Evolutionary conservation across 257 asterid species (phyloP), one percentile per base, ranked within the genome.

Genomic region (Ophiorrhiza pumila): DNA sequence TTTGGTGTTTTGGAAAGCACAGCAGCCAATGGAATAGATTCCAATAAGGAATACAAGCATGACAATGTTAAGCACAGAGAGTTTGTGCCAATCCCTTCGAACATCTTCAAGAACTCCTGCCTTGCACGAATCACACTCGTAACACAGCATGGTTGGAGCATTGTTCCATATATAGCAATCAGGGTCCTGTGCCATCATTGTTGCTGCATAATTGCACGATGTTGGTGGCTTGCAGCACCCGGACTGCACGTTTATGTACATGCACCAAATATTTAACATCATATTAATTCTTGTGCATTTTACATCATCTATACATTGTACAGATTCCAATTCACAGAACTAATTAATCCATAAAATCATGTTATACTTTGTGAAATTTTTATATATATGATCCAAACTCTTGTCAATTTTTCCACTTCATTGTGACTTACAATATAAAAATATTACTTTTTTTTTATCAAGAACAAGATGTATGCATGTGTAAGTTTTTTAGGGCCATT

Each of bases 191-290:
- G 81, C 73, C 72, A 76, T 47, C 62, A 74, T 65, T 43, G 95
- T 70, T 27, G 80, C 76, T 12, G 77, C 92, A 76, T 92, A 95
- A 76, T 84, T 84, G 90, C 99, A 95, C 12, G 92, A 42, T 1
- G 96, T 92, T 7, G 99, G 99, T 5, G 99, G 99, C 82, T 95
- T 95, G 87, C 99, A 95, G 68, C 98, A 95, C 2, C 98, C 99
- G 29, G 99, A 95, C 98, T 93, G 81, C 79, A 63, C 2, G 1
- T 25, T 10, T 55, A 47, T 20, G 15, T 2, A 22, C 22, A 22
- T 52, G 20, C 27, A 52, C 6, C 58, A 52, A 5, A n/a, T n/a
- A n/a, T n/a, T n/a, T n/a, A n/a, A n/a, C n/a, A n/a, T n/a, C n/a
- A n/a, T n/a, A n/a, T n/a, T n/a, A n/a, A n/a, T n/a, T n/a, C n/a